Evolutionary conservation across 805 yeast genomes (phyloP), one percentile per base, ranked within the genome.

Genomic region (Starmerella stellata): DNA sequence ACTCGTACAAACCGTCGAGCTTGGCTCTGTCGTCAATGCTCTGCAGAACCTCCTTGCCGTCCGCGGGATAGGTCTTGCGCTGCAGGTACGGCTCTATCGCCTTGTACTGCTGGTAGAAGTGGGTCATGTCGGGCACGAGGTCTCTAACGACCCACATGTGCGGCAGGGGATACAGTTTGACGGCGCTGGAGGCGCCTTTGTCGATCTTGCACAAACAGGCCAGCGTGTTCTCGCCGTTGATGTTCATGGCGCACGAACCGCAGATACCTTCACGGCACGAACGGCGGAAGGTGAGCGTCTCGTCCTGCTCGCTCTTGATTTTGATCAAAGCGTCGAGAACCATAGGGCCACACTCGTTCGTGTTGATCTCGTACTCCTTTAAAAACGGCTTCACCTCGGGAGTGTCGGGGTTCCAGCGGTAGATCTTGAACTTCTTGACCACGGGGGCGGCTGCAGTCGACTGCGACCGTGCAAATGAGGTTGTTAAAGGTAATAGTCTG

Each of bases 241-340:
- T 90, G 69, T 90, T 90, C 98, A 90, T 90, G 51, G 98, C 98
- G 68, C 98, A 90, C 5, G 96, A 87, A 40, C 98, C 98, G 68
- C 98, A 90, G 50, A 90, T 90, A 54, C 98, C 98, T 66, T 90
- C 98, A 68, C 98, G 82, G 67, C 98, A 90, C 33, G 95, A 83
- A 64, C 98, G 77, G 68, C 98, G 77, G 64, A 90, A 80, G 4
- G 98, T 90, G 58, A 90, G 72, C 24, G 95, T 80, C 35, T 95
- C 62, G 60, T 90, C 98, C 63, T 82, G 92, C 64, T 90, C 98
- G 61, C 87, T 83, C 64, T 90, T 90, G 63, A 90, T 83, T 64
- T 85, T 85, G 49, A 90, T 62, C 43, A 90, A 63, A 21, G 96
- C 98, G 62, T 90, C 98, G 55, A 90, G 68, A 38, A 90, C 78